Evolutionary conservation across 495 filamentous ascomycete genomes (phyloP), one percentile per base, ranked within the genome.

Genomic region (Aspergillus hancockii): DNA sequence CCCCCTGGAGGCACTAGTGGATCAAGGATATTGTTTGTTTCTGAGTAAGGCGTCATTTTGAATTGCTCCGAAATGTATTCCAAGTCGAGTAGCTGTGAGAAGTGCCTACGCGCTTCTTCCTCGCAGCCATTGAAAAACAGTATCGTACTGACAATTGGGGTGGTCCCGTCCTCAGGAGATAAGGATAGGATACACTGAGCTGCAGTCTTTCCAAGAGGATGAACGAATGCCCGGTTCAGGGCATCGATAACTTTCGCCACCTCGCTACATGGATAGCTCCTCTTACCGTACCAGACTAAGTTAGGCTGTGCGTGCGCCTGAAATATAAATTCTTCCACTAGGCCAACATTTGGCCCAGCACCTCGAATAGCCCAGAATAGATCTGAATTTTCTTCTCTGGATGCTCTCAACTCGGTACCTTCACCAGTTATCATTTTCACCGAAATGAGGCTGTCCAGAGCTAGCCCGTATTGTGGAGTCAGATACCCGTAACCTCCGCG

Each of bases 341-440:
- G 10, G 0, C 51, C 30, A 41, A 41, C 8, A 16, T 16, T 19
- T 16, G 18, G 18, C 1, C 52, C 52, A 4, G 52, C 34, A 18
- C 52, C 34, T 10, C 19, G n/a, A 30, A 54, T 5, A 43, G 52
- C 52, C 52, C 52, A 54, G 52, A 54, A 54, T 10, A 54, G 34
- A 21, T 54, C 52, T 13, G 32, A 7, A 14, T 41, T 25, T 0
- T 8, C 19, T 21, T 40, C 19, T 14, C 23, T 30, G 10, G 52
- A 40, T 13, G 34, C 52, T 12, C 3, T 43, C 32, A 41, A 8
- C 22, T 23, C 14, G 4, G 13, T 14, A 14, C 34, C 52, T 19
- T 41, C 52, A 8, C 30, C 52, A 14, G 34, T 16, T 18, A 54
- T 30, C 52, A 41, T 19, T 28, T 54, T 36, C n/a, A 21, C 34